Conservation (phyloP, 2,329 filamentous ascomycete genomes). For the Ascochyta rabiei region DNA sequence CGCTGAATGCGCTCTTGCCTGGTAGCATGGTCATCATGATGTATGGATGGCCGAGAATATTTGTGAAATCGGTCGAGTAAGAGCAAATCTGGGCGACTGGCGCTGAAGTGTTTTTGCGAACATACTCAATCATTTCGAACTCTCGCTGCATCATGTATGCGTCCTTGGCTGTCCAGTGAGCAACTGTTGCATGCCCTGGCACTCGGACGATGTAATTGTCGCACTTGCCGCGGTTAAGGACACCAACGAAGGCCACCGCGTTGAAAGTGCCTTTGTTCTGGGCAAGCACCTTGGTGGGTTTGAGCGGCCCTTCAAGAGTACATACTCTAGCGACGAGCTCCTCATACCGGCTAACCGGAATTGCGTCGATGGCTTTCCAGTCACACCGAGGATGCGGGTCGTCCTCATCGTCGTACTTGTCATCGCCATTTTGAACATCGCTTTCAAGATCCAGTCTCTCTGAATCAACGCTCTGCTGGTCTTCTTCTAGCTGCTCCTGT, state of each 20-base stretch:
- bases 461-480: too few relatives aligned
- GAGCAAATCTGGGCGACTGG: constrained; percentile 20
- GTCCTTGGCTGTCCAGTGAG: constrained; percentile 1
- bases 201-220: constrained; percentile 3
- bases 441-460: too few relatives aligned
- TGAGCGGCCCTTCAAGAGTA: neutral
- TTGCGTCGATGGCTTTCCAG: constrained; percentile 3
- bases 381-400: neutral
- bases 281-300: neutral
- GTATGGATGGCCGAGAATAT: constrained; percentile 21
- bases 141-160: constrained; percentile 10
- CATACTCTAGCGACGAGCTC: neutral
- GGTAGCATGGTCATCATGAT: constrained; percentile 24
- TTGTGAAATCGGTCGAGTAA: constrained; percentile 16
- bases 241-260: neutral
- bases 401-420: neutral
- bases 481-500: too few relatives aligned
- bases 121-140: constrained; percentile 1
- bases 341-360: neutral
- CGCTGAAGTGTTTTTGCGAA: neutral
- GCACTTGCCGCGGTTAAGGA: neutral
- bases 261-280: neutral
- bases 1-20: constrained; percentile 11
- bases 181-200: constrained; percentile 1
- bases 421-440: too few relatives aligned